Evolutionary conservation across 768 basidiomycete genomes (phyloP).

Genomic region (Serendipita indica): DNA sequence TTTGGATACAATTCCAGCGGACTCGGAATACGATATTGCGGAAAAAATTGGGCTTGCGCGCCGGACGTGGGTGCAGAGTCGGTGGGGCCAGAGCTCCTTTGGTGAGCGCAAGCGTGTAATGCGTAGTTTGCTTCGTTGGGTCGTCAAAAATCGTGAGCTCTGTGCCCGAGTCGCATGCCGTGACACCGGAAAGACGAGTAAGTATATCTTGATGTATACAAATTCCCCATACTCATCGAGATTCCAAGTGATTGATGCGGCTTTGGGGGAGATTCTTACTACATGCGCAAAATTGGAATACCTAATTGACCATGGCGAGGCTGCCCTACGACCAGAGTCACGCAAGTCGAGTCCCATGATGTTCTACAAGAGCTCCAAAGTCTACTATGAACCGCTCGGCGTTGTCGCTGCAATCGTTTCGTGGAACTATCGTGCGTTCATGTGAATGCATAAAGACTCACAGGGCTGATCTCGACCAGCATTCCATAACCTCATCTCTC

Average conservation of each 20-base stretch:
- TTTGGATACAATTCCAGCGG: conserved; percentile 61
- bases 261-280: conserved; percentile 87
- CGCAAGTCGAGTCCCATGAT: conserved; percentile 53
- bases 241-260: conserved; percentile 71
- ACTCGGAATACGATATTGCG: conserved; percentile 54
- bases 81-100: conserved; percentile 69
- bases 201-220: conserved; percentile 21
- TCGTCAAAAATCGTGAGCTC: conserved; percentile 75
- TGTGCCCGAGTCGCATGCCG: conserved; percentile 81
- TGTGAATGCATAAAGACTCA: neutral
- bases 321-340: conserved; percentile 53
- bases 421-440: conserved; percentile 74
- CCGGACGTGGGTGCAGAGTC: conserved; percentile 55
- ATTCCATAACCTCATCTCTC: conserved; percentile 87
- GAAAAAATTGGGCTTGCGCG: conserved; percentile 53
- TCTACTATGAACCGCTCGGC: conserved; percentile 82
- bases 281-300: conserved; percentile 91
- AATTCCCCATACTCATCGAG: conserved; percentile 7
- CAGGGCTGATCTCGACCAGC: conserved; percentile 31
- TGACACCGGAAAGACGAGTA: conserved; percentile 90
- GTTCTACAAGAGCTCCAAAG: conserved; percentile 60
- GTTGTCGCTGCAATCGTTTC: conserved; percentile 87
- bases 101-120: conserved; percentile 68
- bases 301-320: conserved; percentile 75
- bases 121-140: conserved; percentile 79